Base-by-base conservation (phyloP, 345 rosid genomes). In the Arabidopsis thaliana region DNA sequence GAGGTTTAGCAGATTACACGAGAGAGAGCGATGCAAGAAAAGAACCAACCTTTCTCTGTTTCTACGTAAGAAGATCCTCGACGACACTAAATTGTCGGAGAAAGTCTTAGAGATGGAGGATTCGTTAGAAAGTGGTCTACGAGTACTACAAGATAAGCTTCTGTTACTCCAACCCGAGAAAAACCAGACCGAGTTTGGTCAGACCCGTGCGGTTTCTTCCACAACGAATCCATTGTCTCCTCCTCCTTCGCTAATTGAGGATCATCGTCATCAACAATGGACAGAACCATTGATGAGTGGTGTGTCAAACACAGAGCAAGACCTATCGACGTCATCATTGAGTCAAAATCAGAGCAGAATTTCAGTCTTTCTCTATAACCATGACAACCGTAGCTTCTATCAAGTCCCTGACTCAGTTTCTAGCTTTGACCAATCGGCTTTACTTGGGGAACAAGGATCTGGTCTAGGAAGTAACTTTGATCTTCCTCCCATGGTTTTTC, bases 1-100 rank as follows among this genome's bases (percentile, higher is more conserved):
- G 34, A 52, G 62, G 20, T 63, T 32, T 23, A 52, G 1, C 28
- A 33, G 2, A 1, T 9, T 63, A 7, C 52, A 40, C 37, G 45
- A 41, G 5, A 1, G 2, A 30, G 63, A 53, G 4, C 63, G 12
- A 10, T 46, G 38, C 1, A 73, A 72, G 64, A 73, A 73, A 42
- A 73, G 20, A 45, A 32, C 20, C 0, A 63, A 52, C 16, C 77
- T 73, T 20, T 72, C 62, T 5, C 34, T 41, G 8, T 28, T 8
- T 23, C 50, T 50, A 0, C 7, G 22, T n/a, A 72, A 72, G 63
- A 71, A 60, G 16, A 6, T 49, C n/a, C 4, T 8, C 5, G 36
- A 37, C 6, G 59, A 71, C 2, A 51, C 20, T 34, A 28, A 28
- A 4, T 50, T 60, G 33, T 6, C 40, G 2, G 7, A 60, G 6